Base-by-base conservation (phyloP, 805 yeast genomes). In the Teunomyces barrocoloradensis region DNA sequence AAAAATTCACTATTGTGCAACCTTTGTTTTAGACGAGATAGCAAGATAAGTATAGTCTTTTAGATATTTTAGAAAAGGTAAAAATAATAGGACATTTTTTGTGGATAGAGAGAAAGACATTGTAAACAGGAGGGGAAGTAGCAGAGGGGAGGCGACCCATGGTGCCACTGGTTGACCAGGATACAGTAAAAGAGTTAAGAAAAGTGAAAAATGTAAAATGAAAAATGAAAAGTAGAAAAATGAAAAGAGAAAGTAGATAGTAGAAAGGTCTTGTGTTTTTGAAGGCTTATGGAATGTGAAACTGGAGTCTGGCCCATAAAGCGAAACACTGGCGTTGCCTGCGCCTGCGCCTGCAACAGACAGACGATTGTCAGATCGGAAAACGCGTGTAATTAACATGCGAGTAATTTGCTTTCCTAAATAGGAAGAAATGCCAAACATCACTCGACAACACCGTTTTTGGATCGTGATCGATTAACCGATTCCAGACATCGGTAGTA, bases 391-490 rank as follows among this genome's bases (percentile, higher is more conserved):
- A 17, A 42, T 46, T 28, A 35, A 27, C 38, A 49, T 47, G 56
- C 55, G 52, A 20, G 44, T 46, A 47, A 53, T 53, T 44, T 52
- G 23, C 6, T 37, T 42, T 25, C 58, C 58, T 41, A 48, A 51
- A 44, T 20, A 29, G 52, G 56, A 33, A 36, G 51, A 48, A 41
- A 44, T 27, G 18, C 40, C 23, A 35, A 20, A 37, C 40, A 21
- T 13, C 23, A 37, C 40, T 21, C 27, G 29, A 37, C 40, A 37
- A 37, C 40, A 32, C 34, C 34, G 34, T 13, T 32, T 32, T 32
- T 4, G 34, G 7, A 13, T n/a, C 34, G 34, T 25, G 34, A 13
- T 9, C 9, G 18, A 1, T 32, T 13, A 10, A 32, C 34, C 11
- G 34, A 13, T 32, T 7, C 34, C 15, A 32, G 18, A 32, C 18